Percentiles rank a stretch among this genome's conserved stretches.
Evolutionary conservation across 2,329 filamentous ascomycete species (phyloP).

Genomic region (Calycina marina): DNA sequence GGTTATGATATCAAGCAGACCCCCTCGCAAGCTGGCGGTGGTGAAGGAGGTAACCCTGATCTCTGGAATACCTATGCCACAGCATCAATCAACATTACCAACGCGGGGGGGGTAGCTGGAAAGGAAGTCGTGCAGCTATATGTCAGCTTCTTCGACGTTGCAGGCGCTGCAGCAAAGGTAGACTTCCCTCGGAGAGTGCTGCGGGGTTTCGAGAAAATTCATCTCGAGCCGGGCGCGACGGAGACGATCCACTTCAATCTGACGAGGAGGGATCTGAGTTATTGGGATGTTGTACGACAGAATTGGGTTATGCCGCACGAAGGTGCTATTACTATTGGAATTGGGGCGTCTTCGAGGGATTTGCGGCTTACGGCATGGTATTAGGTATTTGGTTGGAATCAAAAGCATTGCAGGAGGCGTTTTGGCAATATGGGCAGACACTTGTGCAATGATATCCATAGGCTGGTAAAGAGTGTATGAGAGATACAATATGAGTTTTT

Average conservation of each 20-base stretch:
- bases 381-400: constrained; percentile 10
- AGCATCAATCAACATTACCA: constrained; percentile 40
- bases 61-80: constrained; percentile 41
- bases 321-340: constrained; percentile 27
- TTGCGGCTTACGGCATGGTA: constrained; percentile 18
- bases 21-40: constrained; percentile 46
- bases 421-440: too few relatives aligned
- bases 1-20: constrained; percentile 32
- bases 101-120: constrained; percentile 38
- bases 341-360: constrained; percentile 27
- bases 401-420: too few relatives aligned
- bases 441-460: too few relatives aligned
- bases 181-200: constrained; percentile 55
- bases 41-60: constrained; percentile 39
- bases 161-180: constrained; percentile 12
- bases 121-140: constrained; percentile 44
- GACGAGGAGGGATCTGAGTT: constrained; percentile 44
- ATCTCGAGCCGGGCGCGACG: constrained; percentile 31
- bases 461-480: too few relatives aligned
- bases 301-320: constrained; percentile 48
- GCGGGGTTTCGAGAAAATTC: constrained; percentile 55
- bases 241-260: constrained; percentile 36
- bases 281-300: constrained; percentile 45
- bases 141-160: constrained; percentile 25
- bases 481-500: too few relatives aligned